Evolutionary conservation across 108 stramenopile genomes (phyloP), one percentile per base, ranked within the genome.

Genomic region (Craspedostauros australis): DNA sequence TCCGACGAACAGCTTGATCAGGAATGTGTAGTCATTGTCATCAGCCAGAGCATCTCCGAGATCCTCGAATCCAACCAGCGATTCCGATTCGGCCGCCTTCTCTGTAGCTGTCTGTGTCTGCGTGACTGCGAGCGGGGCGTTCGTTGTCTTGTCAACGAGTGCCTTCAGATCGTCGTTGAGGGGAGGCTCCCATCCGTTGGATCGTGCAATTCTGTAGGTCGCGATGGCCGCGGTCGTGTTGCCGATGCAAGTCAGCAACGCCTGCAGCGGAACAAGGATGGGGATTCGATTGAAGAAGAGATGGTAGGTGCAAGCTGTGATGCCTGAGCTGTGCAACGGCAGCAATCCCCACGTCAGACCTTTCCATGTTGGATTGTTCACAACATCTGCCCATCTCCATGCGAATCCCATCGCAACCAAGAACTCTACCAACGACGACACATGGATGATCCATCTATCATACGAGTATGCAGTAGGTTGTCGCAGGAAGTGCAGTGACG

Each of bases 271-370:
- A 19, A 96, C 92, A 52, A 96, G 51, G 8, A 79, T 53, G 15
- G 85, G 80, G 36, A 93, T 74, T 12, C 63, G 73, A 65, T 96
- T 96, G 61, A 88, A 96, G 59, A 96, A 89, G 20, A 93, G 55
- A 57, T 96, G 95, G 62, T 90, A 96, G 15, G 88, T 88, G 55
- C 95, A 96, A 9, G 95, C 95, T 5, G 84, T 84, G 44, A 96
- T 86, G 18, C 93, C 95, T 14, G 86, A 88, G 3, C 77, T 66
- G 58, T 96, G 95, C 19, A 94, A 55, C 0, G 95, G 95, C 16
- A 94, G 51, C 59, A 96, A 64, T 24, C 93, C 95, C 92, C 92
- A 96, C 1, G 93, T 92, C 50, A 96, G 26, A 2, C 92, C 91
- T 50, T 89, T 92, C 95, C 95, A 96, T 30, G 67, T 70, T 29